A percentile compares a stretch with the other conserved stretches of the same genome.
Conservation (phyloP, 257 asterid genomes). For the Solanum dulcamara region DNA sequence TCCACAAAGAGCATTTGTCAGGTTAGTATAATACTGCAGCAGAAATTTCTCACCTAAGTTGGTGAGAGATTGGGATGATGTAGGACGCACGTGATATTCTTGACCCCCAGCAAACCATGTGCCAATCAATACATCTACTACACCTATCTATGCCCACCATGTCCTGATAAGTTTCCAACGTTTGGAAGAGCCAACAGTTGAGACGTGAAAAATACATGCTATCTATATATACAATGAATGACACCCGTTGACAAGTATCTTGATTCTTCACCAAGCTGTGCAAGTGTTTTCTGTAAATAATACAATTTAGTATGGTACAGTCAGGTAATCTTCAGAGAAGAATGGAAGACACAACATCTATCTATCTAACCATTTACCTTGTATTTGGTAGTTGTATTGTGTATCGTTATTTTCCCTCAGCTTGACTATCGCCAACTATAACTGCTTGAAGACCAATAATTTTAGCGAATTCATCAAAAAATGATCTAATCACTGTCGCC, state of each 20-base stretch:
- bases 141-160: not conserved
- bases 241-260: not conserved
- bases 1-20: not conserved
- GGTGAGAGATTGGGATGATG: not conserved
- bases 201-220: not conserved
- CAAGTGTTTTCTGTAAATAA: not conserved
- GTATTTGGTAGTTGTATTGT: not conserved
- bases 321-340: not conserved
- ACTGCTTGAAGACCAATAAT: not conserved
- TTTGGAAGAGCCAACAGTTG: not conserved
- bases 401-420: not conserved
- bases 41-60: not conserved
- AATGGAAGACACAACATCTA: not conserved
- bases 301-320: not conserved
- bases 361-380: not conserved
- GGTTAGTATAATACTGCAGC: not conserved
- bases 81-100: not conserved
- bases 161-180: not conserved
- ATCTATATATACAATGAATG: not conserved
- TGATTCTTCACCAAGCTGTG: not conserved
- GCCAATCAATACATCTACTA: not conserved
- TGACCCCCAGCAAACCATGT: not conserved
- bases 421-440: not conserved
- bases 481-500: conserved; percentile 23
- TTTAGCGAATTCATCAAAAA: not conserved